Base-by-base conservation (phyloP, 352 stramenopile species). In the Phytophthora megakarya region DNA sequence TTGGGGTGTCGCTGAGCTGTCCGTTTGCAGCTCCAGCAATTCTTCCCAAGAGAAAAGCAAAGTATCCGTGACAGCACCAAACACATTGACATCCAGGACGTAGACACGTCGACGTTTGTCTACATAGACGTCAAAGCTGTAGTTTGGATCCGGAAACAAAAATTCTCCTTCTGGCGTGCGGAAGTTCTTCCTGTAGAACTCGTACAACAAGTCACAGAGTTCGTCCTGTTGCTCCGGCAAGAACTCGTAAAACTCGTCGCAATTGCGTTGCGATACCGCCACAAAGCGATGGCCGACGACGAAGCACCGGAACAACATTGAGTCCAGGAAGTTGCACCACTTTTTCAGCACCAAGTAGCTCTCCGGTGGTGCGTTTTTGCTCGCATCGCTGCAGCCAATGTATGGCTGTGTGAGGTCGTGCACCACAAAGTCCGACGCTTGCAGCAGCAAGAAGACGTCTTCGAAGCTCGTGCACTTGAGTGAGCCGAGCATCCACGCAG, bases 11-110 rank as follows among this genome's bases (percentile, higher is more conserved):
- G 49, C 37, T 38, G 56, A 32, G 13, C 28, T 64, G 1, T 39
- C 54, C 6, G 50, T 63, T 12, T 71, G 65, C 15, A 76, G 37
- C 28, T 75, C 64, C 42, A 89, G 37, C 21, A 94, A 60, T 61
- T 99, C 93, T 7, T 86, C 68, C 93, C 93, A 98, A 19, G 86
- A 81, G 71, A 98, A 99, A 23, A 99, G 65, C n/a, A 98, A 78
- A 26, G 89, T 72, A 70, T 99, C 93, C 0, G 96, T 98, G n/a
- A 95, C 80, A 15, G 30, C 67, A 15, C 88, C 87, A 78, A 96
- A 98, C 12, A 98, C 87, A 75, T 98, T 99, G 57, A 99, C 96
- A 78, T 99, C 96, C 19, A 99, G 45, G 16, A 99, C 70, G 67
- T 92, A 97, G 23, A 97, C 89, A 35, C 89, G 80, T 62, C 91